Evolutionary conservation across 1,284 basidiomycete species (phyloP).

Genomic region (Naganishia albida): DNA sequence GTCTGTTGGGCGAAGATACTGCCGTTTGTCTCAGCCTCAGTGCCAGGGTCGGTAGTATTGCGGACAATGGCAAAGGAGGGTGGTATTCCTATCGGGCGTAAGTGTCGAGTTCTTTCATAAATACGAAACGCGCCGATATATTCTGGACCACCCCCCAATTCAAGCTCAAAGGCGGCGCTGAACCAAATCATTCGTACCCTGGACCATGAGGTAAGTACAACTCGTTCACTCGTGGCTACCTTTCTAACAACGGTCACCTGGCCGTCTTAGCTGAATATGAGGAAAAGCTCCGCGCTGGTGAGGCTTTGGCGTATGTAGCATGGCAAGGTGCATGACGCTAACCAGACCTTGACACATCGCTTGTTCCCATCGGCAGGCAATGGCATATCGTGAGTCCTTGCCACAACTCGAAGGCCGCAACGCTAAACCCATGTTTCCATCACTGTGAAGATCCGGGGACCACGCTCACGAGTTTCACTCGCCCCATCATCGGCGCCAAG

Average conservation of each 20-base stretch:
- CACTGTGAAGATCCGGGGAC: slow-evolving; percentile 44
- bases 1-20: slow-evolving; percentile 44
- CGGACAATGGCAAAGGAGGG: slow-evolving; percentile 56
- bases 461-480: slow-evolving; percentile 47
- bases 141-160: neutral
- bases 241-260: slow-evolving; percentile 31
- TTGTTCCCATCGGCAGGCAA: slow-evolving; percentile 35
- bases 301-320: neutral
- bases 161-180: slow-evolving; percentile 68
- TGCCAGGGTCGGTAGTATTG: slow-evolving; percentile 57
- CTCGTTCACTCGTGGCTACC: neutral
- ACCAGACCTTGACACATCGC: neutral
- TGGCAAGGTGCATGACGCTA: neutral
- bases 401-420: neutral
- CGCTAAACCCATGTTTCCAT: slow-evolving; percentile 1
- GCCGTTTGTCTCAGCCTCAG: slow-evolving; percentile 55
- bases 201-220: slow-evolving; percentile 61
- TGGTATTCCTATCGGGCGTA: slow-evolving; percentile 72
- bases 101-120: slow-evolving; percentile 29
- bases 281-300: slow-evolving; percentile 57
- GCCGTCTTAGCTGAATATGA: slow-evolving; percentile 49
- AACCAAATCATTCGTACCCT: slow-evolving; percentile 72
- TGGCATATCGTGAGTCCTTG: slow-evolving; percentile 53
- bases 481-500: slow-evolving; percentile 45
- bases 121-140: neutral